Base-by-base conservation (phyloP, 257 asterid genomes). In the Misopates orontium region DNA sequence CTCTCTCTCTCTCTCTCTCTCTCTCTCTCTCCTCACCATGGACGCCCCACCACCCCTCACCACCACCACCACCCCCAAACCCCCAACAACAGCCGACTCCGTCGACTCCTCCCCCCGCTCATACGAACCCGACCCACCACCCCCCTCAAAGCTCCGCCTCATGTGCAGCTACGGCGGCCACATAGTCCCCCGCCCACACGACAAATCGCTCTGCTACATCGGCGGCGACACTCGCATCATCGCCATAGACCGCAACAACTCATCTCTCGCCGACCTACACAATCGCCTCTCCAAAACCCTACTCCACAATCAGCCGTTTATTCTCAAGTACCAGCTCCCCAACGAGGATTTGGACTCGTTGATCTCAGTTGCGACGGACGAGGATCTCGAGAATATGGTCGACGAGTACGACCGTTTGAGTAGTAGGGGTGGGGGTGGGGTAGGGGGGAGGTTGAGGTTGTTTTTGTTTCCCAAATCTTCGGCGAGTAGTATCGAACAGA, bases 81-180 rank as follows among this genome's bases (percentile, higher is more conserved):
- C 75, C 49, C 68, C 82, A 15, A 71, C 18, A 5, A 76, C 67
- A 66, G 73, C 90, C 1, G 87, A 84, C 36, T 80, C 95, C 23
- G 39, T 77, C 6, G 90, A 85, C 17, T 89, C 96, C 15, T 87
- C 93, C 2, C 96, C 92, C 1, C 84, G 85, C 62, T 85, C 96
- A 17, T 88, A 89, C 91, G 96, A 88, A 16, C 80, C 49, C 78
- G 75, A 55, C 9, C 62, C 42, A n/a, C 63, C 48, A 12, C 62
- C 28, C 36, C 84, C 63, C 73, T 80, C 74, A 70, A 88, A 87
- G 65, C 89, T 93, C 78, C 95, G 96, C 14, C 83, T 94, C 18
- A 90, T 94, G 97, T 87, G 96, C 79, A 93, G 98, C 79, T 93
- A 87, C 53, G 95, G 96, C 50, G 98, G 98, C 0, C 97, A 87